phyloP scores from a whole-genome alignment of 805 yeast species.

The Metschnikowia chrysomelidarum region DNA sequence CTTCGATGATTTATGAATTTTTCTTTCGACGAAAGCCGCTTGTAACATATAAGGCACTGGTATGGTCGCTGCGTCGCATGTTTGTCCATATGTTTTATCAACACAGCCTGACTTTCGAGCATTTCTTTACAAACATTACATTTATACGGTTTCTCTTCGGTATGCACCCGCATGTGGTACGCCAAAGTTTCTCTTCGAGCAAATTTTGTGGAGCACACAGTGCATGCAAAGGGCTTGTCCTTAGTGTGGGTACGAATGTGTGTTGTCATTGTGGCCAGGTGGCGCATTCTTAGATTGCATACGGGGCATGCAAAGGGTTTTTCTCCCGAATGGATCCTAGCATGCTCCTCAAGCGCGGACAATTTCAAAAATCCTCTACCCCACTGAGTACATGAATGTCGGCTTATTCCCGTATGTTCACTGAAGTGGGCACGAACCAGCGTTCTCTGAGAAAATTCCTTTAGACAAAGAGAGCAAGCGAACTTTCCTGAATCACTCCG shows the following conservation, averaged over 20 bases:
- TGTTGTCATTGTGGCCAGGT: too few relatives aligned
- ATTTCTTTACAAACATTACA: neutral
- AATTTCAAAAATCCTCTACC: too few relatives aligned
- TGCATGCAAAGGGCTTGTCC: constrained; percentile 1
- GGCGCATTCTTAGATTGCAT: too few relatives aligned
- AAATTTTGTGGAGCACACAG: neutral
- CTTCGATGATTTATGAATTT: neutral
- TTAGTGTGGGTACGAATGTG: neutral
- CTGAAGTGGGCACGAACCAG: too few relatives aligned
- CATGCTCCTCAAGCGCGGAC: too few relatives aligned
- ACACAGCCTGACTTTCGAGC: neutral
- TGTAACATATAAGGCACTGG: neutral
- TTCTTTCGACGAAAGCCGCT: neutral
- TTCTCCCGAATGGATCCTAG: neutral
- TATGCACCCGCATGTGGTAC: neutral
- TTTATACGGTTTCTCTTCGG: neutral
- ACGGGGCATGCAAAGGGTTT: neutral
- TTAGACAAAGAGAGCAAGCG: too few relatives aligned
- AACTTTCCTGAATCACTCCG: too few relatives aligned
- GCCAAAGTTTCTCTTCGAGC: neutral
- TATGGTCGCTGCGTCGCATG: neutral
- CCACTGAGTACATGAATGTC: too few relatives aligned
- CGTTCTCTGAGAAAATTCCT: too few relatives aligned
- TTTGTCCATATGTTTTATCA: neutral
- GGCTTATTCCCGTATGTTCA: too few relatives aligned